Conservation (phyloP, 2,329 filamentous ascomycete species). For the Kalmusia sp. region DNA sequence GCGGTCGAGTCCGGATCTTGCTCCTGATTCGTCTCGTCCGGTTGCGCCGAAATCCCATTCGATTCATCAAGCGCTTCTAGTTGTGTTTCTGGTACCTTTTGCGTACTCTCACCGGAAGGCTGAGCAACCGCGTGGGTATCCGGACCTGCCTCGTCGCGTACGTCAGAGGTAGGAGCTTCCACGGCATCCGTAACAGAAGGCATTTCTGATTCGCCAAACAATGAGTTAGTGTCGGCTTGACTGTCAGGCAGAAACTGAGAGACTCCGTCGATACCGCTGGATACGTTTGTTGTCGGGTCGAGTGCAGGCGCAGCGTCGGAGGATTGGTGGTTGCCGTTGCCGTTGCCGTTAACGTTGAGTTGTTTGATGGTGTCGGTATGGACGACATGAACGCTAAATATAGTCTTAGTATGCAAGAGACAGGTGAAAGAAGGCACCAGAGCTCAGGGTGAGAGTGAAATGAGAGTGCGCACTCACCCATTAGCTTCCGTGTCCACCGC, state of each 20-base stretch:
- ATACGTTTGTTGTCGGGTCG: slow-evolving; percentile 50
- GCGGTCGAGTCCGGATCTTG: slow-evolving; percentile 24
- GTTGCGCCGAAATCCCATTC: background rate
- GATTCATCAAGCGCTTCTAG: slow-evolving; percentile 18
- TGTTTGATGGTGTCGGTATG: slow-evolving; percentile 34
- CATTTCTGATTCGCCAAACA: slow-evolving; percentile 44
- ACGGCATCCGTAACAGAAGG: slow-evolving; percentile 47
- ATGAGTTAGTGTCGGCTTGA: slow-evolving; percentile 48
- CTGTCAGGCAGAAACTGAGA: slow-evolving; percentile 52
- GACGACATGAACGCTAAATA: slow-evolving; percentile 39
- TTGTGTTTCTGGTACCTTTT: slow-evolving; percentile 41
- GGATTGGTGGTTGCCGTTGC: slow-evolving; percentile 18
- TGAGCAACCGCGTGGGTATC: slow-evolving; percentile 14
- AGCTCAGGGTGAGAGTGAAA: slow-evolving; percentile 18
- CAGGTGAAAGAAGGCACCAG: slow-evolving; percentile 15
- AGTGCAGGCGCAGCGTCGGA: slow-evolving; percentile 38
- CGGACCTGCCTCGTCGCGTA: slow-evolving; percentile 38
- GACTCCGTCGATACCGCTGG: slow-evolving; percentile 52
- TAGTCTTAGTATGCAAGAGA: slow-evolving; percentile 23
- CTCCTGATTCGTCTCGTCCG: slow-evolving; percentile 38
- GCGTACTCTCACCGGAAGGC: slow-evolving; percentile 32
- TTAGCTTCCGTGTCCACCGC: slow-evolving; percentile 62
- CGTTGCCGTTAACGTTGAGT: slow-evolving; percentile 39
- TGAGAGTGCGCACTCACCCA: slow-evolving; percentile 61
- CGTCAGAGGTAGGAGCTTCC: slow-evolving; percentile 49